Evolutionary conservation across 345 rosid species (phyloP).

Genomic region (Camelina hispida): DNA sequence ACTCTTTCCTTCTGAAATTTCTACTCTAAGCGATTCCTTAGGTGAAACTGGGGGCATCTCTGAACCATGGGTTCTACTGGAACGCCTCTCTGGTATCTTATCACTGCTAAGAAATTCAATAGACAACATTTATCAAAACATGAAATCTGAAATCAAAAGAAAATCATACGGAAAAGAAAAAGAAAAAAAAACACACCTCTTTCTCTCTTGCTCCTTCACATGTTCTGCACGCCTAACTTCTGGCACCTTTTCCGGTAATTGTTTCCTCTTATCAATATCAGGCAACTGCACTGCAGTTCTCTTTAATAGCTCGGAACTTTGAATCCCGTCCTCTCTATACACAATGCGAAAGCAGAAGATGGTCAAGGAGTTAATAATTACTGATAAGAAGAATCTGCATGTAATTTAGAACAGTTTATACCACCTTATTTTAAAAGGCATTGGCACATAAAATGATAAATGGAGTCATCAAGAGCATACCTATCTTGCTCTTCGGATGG

Average conservation of each 20-base stretch:
- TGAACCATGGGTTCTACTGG: constrained; percentile 45
- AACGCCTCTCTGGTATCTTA: constrained; percentile 49
- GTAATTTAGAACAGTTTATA: neutral
- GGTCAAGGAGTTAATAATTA: constrained; percentile 3
- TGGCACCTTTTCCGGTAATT: constrained; percentile 44
- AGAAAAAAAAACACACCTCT: constrained; percentile 53
- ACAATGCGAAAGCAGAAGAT: constrained; percentile 25
- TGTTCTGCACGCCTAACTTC: constrained; percentile 34
- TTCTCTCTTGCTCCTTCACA: constrained; percentile 48
- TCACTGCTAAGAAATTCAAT: constrained; percentile 54
- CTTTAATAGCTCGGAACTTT: constrained; percentile 43
- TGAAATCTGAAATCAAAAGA: constrained; percentile 19
- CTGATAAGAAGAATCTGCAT: constrained; percentile 6
- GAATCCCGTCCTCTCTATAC: constrained; percentile 48
- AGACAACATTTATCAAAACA: constrained; percentile 26
- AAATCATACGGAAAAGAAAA: neutral
- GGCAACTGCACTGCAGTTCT: constrained; percentile 48
- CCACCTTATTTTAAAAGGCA: constrained; percentile 3
- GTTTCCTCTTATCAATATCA: constrained; percentile 45
- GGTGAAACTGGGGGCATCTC: constrained; percentile 49
- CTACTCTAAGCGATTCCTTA: constrained; percentile 46
- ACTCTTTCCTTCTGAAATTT: constrained; percentile 51
- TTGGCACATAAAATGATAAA: constrained; percentile 14
- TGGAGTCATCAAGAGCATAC: constrained; percentile 44
- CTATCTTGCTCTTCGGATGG: constrained; percentile 56